Evolutionary conservation across 306 rosid species (phyloP).

Genomic region (Cucurbita moschata): DNA sequence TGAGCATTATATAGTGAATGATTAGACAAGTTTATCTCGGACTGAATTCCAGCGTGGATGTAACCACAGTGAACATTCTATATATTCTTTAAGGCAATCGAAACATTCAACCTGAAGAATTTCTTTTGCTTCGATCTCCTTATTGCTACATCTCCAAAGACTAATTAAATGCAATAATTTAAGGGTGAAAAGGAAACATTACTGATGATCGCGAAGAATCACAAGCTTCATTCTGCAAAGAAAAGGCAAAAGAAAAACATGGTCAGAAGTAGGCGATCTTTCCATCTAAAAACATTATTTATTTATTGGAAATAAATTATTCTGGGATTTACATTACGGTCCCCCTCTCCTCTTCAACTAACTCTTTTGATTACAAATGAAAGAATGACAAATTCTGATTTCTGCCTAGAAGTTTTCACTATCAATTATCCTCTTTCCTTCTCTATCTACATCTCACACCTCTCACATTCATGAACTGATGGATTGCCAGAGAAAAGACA

Average conservation of each 20-base stretch:
- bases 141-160: background rate
- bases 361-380: slow-evolving; percentile 39
- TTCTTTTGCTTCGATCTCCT: background rate
- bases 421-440: slow-evolving; percentile 16
- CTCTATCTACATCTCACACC: slow-evolving; percentile 38
- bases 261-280: background rate
- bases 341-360: slow-evolving; percentile 6
- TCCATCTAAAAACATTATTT: background rate
- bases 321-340: slow-evolving; percentile 7
- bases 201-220: too few relatives aligned
- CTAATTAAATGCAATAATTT: background rate
- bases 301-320: background rate
- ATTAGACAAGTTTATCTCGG: background rate
- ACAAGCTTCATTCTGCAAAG: background rate
- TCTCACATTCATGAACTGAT: background rate
- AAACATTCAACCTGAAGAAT: background rate
- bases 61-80: too few relatives aligned
- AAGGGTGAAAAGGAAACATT: background rate
- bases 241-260: background rate
- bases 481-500: slow-evolving; percentile 10
- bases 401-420: slow-evolving; percentile 23
- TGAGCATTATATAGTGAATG: background rate
- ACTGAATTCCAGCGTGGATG: background rate
- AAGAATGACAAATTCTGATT: slow-evolving; percentile 55
- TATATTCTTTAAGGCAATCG: background rate